Percentiles rank a stretch among this genome's conserved stretches.
These are phyloP conservation scores for Coemansia sp. DNA, from an alignment of 192 early-diverging fungal species.

Conservation along the genomic window DNA sequence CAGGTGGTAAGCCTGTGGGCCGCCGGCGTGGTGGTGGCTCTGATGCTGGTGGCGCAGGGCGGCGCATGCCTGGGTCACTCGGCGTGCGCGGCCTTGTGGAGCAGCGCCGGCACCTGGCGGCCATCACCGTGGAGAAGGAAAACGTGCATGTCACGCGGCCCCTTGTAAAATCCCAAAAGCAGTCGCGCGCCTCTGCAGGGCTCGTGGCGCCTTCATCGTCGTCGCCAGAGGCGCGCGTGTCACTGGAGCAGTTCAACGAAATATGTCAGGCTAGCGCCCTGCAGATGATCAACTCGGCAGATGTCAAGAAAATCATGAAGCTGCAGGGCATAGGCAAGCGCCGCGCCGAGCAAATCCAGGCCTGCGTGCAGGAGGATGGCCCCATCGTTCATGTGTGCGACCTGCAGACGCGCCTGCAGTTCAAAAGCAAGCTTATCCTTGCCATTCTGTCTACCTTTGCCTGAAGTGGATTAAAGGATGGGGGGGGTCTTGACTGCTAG, in stretches of 20 bases:
- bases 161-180: not conserved
- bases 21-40: not conserved
- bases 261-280: constrained; percentile 51
- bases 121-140: not conserved
- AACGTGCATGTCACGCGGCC: not conserved
- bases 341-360: constrained; percentile 59
- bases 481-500: not conserved
- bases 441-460: constrained; percentile 52
- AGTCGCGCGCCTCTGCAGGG: not conserved
- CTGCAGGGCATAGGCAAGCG: constrained; percentile 62
- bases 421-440: constrained; percentile 50
- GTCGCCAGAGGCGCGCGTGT: constrained; percentile 10
- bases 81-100: constrained; percentile 41
- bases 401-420: constrained; percentile 35
- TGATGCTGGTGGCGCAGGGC: not conserved
- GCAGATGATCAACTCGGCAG: constrained; percentile 58
- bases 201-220: not conserved
- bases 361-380: constrained; percentile 39
- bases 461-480: not conserved
- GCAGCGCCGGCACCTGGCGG: constrained; percentile 14
- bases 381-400: constrained; percentile 43
- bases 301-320: constrained; percentile 55
- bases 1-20: not conserved
- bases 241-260: constrained; percentile 35
- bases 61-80: constrained; percentile 25